Evolutionary conservation across 495 filamentous ascomycete genomes (phyloP).

Genomic region (Daldinia caldariorum): DNA sequence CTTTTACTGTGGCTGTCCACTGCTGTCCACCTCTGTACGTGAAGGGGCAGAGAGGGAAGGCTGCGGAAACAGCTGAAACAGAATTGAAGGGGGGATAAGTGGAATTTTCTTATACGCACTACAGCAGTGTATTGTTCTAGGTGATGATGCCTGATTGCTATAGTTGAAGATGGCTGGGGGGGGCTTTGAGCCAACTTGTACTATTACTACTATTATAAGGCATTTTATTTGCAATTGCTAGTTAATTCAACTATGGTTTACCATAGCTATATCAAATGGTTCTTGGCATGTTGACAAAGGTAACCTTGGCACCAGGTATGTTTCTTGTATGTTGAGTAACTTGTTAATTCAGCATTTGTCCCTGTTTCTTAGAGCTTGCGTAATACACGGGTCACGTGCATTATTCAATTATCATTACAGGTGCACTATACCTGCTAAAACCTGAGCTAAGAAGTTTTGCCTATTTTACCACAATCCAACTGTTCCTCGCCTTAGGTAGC

Average conservation of each 20-base stretch:
- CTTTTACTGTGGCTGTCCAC: background rate
- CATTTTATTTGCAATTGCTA: slow-evolving; percentile 21
- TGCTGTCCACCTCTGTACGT: background rate
- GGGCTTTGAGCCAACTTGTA: slow-evolving; percentile 31
- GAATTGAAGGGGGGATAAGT: background rate
- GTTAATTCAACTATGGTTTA: slow-evolving; percentile 4
- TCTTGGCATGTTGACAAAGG: slow-evolving; percentile 1
- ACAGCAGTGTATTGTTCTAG: slow-evolving; percentile 9
- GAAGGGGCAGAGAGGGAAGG: background rate
- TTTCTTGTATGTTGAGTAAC: too few species aligned
- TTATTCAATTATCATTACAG: background rate
- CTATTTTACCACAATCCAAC: background rate
- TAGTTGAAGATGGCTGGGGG: slow-evolving; percentile 11
- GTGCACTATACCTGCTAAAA: too few species aligned
- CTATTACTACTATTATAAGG: slow-evolving; percentile 23
- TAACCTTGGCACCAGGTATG: too few species aligned
- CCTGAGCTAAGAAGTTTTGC: background rate
- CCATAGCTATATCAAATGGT: slow-evolving; percentile 5
- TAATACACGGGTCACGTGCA: background rate
- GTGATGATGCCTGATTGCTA: slow-evolving; percentile 8
- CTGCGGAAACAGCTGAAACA: slow-evolving; percentile 7
- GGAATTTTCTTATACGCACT: slow-evolving; percentile 21
- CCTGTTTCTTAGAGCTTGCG: too few species aligned
- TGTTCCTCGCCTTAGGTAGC: background rate
- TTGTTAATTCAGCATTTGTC: too few species aligned